phyloP scores from a whole-genome alignment of 75 land plant species.

The Gnetum montanum region DNA sequence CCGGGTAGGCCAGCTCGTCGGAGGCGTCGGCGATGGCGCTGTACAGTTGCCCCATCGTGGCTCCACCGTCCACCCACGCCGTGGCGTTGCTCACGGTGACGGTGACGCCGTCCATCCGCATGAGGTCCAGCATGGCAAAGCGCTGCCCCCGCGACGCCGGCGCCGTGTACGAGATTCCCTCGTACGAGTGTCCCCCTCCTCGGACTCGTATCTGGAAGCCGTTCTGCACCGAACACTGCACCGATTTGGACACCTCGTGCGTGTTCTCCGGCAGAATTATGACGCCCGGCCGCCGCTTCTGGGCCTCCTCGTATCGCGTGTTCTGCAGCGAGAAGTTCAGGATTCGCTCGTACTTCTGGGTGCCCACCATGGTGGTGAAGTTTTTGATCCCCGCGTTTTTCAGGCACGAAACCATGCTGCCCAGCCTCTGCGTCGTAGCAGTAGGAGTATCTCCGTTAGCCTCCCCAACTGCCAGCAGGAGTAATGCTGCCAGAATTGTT shows the following conservation, averaged over 20 bases:
- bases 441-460: too few species aligned
- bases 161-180: conserved; percentile 15
- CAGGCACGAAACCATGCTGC: neutral
- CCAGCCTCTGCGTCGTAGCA: too few species aligned
- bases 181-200: conserved; percentile 7
- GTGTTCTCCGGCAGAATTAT: conserved; percentile 10
- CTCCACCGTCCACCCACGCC: conserved; percentile 27
- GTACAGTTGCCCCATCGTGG: conserved; percentile 22
- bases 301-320: conserved; percentile 17
- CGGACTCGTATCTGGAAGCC: conserved; percentile 5
- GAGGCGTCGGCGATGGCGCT: conserved; percentile 5
- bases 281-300: conserved; percentile 6
- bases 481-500: too few species aligned
- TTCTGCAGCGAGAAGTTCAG: conserved; percentile 27
- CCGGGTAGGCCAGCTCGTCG: conserved; percentile 12
- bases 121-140: conserved; percentile 21
- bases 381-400: neutral
- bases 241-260: neutral
- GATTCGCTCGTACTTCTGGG: neutral
- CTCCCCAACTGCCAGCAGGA: too few species aligned
- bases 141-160: conserved; percentile 11
- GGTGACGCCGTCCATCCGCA: conserved; percentile 12
- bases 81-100: conserved; percentile 4
- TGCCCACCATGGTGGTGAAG: neutral
- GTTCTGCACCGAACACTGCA: neutral